Percentiles rank a stretch among this genome's conserved stretches.
Conservation (phyloP, 192 early-diverging fungal species). For the Backusella australiensis region DNA sequence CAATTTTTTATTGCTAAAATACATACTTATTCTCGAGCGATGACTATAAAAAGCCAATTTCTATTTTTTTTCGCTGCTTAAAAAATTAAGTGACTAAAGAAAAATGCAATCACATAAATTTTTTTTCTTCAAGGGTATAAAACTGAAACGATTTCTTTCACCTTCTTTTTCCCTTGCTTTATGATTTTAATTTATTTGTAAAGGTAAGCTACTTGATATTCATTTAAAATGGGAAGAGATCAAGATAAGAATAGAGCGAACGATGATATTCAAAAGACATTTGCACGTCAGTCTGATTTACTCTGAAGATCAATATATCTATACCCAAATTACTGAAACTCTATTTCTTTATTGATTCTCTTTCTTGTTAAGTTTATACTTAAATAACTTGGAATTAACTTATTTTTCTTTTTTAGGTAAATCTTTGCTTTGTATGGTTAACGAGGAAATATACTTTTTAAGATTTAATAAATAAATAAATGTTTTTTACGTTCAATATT, state of each 20-base stretch:
- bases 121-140: neutral
- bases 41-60: too few relatives aligned
- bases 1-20: too few relatives aligned
- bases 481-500: too few relatives aligned
- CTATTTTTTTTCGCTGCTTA: neutral
- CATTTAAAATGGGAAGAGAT: neutral
- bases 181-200: neutral
- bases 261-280: slow-evolving; percentile 7
- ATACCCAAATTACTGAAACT: slow-evolving; percentile 4
- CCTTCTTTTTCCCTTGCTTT: neutral
- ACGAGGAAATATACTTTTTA: too few relatives aligned
- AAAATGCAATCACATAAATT: slow-evolving; percentile 8
- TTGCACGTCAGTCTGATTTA: slow-evolving; percentile 5
- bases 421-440: too few relatives aligned
- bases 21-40: too few relatives aligned
- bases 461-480: too few relatives aligned
- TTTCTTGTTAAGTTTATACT: neutral
- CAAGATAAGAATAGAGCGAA: neutral
- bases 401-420: neutral
- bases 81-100: neutral
- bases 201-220: neutral
- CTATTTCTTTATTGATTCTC: neutral
- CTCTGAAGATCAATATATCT: neutral
- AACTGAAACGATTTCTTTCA: neutral
- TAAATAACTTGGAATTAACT: neutral